Percentiles rank a stretch among this genome's conserved stretches.
Evolutionary conservation across 2,329 filamentous ascomycete species (phyloP).

Genomic region (Aspergillus cejpii): DNA sequence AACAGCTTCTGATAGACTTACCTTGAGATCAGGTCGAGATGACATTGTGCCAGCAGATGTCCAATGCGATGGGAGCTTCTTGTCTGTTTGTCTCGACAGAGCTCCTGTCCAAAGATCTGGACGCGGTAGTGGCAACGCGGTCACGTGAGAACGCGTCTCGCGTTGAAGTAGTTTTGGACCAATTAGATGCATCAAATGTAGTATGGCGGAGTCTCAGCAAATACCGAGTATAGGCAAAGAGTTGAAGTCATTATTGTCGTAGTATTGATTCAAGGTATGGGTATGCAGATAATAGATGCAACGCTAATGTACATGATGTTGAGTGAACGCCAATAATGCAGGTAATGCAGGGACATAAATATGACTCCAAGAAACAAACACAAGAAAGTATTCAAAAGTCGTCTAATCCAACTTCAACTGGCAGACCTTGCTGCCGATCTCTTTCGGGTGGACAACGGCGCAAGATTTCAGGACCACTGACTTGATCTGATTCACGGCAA

Average conservation of each 20-base stretch:
- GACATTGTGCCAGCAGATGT: conserved; percentile 49
- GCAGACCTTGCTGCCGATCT: conserved; percentile 31
- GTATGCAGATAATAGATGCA: conserved; percentile 3
- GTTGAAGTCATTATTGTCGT: conserved; percentile 5
- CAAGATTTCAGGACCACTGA: conserved; percentile 44
- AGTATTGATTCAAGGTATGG: not conserved
- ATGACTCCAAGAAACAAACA: conserved; percentile 15
- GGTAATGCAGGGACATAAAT: conserved; percentile 20
- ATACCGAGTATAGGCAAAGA: not conserved
- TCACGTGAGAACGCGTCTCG: conserved; percentile 35
- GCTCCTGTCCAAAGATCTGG: conserved; percentile 1
- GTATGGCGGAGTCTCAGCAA: no score
- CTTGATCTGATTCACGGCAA: conserved; percentile 41
- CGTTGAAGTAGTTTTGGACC: conserved; percentile 16
- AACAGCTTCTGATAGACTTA: conserved; percentile 26
- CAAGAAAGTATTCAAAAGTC: conserved; percentile 7
- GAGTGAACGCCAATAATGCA: conserved; percentile 16
- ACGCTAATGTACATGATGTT: conserved; percentile 23
- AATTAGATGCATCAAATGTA: conserved; percentile 6
- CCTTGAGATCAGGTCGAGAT: conserved; percentile 66
- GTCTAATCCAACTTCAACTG: conserved; percentile 25
- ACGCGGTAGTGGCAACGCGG: conserved; percentile 23
- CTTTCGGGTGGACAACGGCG: conserved; percentile 30
- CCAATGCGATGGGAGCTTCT: conserved; percentile 8
- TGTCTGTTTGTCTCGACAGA: conserved; percentile 9